Conservation (phyloP, 768 basidiomycete species). For the Trametes punicea region DNA sequence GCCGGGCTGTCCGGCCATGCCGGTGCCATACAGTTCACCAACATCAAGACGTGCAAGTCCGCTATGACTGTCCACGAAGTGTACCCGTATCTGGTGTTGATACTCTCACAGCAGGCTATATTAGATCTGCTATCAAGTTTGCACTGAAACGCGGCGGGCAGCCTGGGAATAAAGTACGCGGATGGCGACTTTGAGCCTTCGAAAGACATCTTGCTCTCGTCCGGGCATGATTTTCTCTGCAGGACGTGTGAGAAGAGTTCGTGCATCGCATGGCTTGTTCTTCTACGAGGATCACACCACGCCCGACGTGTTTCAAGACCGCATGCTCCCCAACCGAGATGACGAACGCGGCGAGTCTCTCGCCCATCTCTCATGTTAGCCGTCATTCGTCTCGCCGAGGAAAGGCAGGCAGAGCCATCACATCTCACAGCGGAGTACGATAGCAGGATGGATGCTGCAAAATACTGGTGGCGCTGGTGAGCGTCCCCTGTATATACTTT, state of each 20-base stretch:
- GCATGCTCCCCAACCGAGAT: too few species aligned
- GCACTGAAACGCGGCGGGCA: slow-evolving; percentile 21
- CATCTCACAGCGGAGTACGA: slow-evolving; percentile 30
- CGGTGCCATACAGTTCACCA: slow-evolving; percentile 37
- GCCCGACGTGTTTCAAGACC: slow-evolving; percentile 26
- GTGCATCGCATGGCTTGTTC: slow-evolving; percentile 38
- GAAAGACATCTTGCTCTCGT: slow-evolving; percentile 2
- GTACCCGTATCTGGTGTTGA: slow-evolving; percentile 34
- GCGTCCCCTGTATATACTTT: too few species aligned
- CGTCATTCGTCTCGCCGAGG: neutral
- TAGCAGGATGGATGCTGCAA: too few species aligned
- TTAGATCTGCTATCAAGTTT: slow-evolving; percentile 27
- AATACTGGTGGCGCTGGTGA: too few species aligned
- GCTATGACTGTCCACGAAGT: slow-evolving; percentile 42
- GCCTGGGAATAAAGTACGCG: slow-evolving; percentile 29
- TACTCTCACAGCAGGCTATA: slow-evolving; percentile 27
- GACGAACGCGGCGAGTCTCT: too few species aligned
- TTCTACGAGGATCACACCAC: slow-evolving; percentile 38
- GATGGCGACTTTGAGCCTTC: slow-evolving; percentile 1
- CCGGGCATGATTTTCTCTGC: slow-evolving; percentile 15
- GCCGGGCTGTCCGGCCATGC: slow-evolving; percentile 40
- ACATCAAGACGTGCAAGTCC: slow-evolving; percentile 34
- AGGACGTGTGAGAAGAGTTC: slow-evolving; percentile 25
- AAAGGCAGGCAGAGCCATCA: slow-evolving; percentile 16
- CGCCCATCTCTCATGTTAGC: slow-evolving; percentile 32